A percentile compares a stretch with the other conserved stretches of the same genome.
Conservation (phyloP, 2,329 filamentous ascomycete species). For the Xylaria sp. region DNA sequence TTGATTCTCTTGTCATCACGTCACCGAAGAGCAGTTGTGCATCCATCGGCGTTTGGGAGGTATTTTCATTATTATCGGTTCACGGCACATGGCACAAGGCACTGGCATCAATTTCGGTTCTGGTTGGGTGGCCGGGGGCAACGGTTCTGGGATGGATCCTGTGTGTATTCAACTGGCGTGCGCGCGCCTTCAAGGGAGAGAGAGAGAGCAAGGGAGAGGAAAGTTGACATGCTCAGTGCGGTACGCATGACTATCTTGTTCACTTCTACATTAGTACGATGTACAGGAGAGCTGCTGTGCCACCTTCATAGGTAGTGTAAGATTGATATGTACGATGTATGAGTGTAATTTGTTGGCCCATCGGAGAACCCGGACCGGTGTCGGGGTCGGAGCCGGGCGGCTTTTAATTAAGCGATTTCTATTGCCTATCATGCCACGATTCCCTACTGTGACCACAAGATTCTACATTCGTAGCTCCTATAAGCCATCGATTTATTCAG, state of each 20-base stretch:
- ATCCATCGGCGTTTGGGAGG: slow-evolving; percentile 34
- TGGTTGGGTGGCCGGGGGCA: neutral
- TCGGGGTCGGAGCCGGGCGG: neutral
- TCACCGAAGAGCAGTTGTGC: slow-evolving; percentile 19
- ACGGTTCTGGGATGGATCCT: neutral
- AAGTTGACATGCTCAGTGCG: neutral
- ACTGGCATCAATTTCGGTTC: slow-evolving; percentile 18
- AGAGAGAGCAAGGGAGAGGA: neutral
- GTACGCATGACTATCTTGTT: slow-evolving; percentile 6
- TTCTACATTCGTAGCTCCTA: neutral
- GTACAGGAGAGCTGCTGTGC: neutral
- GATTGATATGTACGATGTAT: slow-evolving; percentile 29
- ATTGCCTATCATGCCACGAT: neutral
- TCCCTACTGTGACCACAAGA: neutral
- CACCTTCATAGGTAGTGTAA: slow-evolving; percentile 24
- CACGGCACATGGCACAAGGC: slow-evolving; percentile 22
- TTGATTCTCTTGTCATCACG: neutral
- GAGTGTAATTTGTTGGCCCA: slow-evolving; percentile 5
- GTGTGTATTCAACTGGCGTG: slow-evolving; percentile 5
- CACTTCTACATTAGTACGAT: neutral
- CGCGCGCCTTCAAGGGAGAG: neutral
- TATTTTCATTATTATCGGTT: slow-evolving; percentile 21
- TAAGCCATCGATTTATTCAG: too few species aligned
- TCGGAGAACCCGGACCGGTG: neutral
- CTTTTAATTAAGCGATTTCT: slow-evolving; percentile 12